Conservation (phyloP, 495 filamentous ascomycete genomes). For the Talaromyces thailandensis region DNA sequence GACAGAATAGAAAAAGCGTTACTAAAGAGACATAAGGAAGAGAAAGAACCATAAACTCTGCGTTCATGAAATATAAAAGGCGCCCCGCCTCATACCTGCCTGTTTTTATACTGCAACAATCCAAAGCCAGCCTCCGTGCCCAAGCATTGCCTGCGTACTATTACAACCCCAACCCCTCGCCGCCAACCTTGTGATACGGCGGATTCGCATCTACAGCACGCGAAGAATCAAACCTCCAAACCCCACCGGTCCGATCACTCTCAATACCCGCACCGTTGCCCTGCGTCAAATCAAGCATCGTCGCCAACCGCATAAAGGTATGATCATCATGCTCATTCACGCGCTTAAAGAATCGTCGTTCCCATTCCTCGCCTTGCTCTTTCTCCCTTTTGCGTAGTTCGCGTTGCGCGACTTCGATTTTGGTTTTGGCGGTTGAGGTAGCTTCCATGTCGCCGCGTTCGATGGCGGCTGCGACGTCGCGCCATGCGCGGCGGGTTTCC, state of each 20-base stretch:
- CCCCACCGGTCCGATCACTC: conserved; percentile 72
- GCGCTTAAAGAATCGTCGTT: conserved; percentile 71
- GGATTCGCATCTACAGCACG: conserved; percentile 47
- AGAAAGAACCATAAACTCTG: conserved; percentile 2
- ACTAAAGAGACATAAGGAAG: not conserved
- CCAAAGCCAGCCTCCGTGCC: not conserved
- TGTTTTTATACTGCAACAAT: not conserved
- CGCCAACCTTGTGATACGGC: conserved; percentile 33
- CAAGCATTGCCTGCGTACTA: conserved; percentile 10
- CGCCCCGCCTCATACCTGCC: not conserved
- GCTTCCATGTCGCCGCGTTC: conserved; percentile 73
- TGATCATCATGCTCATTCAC: conserved; percentile 41
- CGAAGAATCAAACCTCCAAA: conserved; percentile 73
- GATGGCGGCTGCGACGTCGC: conserved; percentile 73
- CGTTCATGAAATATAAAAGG: not conserved
- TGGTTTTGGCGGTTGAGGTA: conserved; percentile 67
- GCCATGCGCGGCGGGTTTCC: conserved; percentile 85
- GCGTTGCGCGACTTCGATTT: conserved; percentile 87
- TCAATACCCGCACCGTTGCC: conserved; percentile 34
- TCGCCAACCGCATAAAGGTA: conserved; percentile 50
- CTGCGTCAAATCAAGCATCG: conserved; percentile 41
- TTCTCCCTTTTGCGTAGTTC: conserved; percentile 76
- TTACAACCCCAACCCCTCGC: conserved; percentile 29
- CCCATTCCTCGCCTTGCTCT: conserved; percentile 69
- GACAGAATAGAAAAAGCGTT: not conserved